These are phyloP conservation scores for Calcarisporium arbuscula DNA, from an alignment of 2,329 filamentous ascomycete species.

Conservation along the genomic window DNA sequence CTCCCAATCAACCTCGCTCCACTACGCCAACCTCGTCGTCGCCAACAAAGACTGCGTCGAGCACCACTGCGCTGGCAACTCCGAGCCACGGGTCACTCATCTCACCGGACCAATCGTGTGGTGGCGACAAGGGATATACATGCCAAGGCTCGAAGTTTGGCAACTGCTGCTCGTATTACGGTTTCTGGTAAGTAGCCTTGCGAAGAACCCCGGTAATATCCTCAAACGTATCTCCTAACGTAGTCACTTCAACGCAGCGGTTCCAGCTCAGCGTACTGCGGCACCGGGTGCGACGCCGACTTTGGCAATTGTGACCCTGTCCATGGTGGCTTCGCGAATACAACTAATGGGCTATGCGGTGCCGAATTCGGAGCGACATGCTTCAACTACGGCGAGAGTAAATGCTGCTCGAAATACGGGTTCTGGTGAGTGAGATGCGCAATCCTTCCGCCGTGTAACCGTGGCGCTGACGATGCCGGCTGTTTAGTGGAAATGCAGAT, in stretches of 20 bases:
- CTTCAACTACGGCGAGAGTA: constrained; percentile 22
- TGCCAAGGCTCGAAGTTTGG: constrained; percentile 29
- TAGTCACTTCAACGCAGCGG: constrained; percentile 17
- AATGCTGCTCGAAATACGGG: constrained; percentile 29
- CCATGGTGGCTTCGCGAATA: constrained; percentile 17
- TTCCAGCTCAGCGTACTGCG: constrained; percentile 25
- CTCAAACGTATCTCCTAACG: not conserved
- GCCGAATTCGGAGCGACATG: constrained; percentile 23
- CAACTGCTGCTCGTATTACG: constrained; percentile 34
- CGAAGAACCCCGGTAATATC: not conserved
- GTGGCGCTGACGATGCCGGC: constrained; percentile 5
- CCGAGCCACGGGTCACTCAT: constrained; percentile 16
- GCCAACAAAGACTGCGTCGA: constrained; percentile 5
- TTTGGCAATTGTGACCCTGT: constrained; percentile 26
- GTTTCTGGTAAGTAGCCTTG: constrained; percentile 30
- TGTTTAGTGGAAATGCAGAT: constrained; percentile 19
- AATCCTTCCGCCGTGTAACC: no score
- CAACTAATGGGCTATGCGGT: constrained; percentile 32
- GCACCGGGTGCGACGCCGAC: constrained; percentile 29
- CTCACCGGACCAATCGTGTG: constrained; percentile 30
- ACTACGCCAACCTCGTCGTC: constrained; percentile 8
- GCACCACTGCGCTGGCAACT: constrained; percentile 10
- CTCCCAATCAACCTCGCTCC: constrained; percentile 11
- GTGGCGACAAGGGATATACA: constrained; percentile 25
- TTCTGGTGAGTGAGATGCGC: constrained; percentile 23